A percentile compares a stretch with the other conserved stretches of the same genome.
Evolutionary conservation across 352 stramenopile genomes (phyloP).

Genomic region (Blastocystis sp.): DNA sequence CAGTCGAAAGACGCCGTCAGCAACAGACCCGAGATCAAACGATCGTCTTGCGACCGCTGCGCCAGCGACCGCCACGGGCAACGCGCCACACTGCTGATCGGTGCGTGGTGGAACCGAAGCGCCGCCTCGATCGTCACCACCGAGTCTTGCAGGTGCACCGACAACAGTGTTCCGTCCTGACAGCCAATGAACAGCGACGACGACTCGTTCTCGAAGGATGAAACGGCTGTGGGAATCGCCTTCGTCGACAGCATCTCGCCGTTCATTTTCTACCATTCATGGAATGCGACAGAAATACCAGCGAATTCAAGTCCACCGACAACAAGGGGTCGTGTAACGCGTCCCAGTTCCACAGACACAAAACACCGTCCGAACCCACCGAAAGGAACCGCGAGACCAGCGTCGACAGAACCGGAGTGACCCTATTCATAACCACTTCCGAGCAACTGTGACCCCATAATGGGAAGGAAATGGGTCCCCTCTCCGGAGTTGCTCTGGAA

Average conservation of each 20-base stretch:
- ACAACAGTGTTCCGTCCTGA: slow-evolving; percentile 1
- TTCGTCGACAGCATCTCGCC: neutral
- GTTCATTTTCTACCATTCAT: neutral
- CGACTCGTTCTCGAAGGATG: neutral
- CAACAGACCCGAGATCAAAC: neutral
- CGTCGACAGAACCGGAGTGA: neutral
- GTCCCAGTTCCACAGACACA: neutral
- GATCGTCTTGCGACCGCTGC: neutral
- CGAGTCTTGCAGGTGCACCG: neutral
- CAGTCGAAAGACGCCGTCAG: slow-evolving; percentile 12
- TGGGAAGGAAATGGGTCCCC: neutral
- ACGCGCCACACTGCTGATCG: neutral
- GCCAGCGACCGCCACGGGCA: neutral
- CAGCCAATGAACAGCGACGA: neutral
- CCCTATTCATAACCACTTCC: neutral
- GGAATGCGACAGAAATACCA: neutral
- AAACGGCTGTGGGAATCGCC: neutral
- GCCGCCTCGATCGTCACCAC: neutral
- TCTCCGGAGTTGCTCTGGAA: neutral
- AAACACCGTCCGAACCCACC: neutral
- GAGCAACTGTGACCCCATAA: neutral
- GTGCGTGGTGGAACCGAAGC: neutral
- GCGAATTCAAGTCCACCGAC: neutral
- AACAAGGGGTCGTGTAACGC: neutral
- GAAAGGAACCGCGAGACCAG: neutral